Evolutionary conservation across 192 early-diverging fungal genomes (phyloP).

Genomic region (Radiomyces spectabilis): DNA sequence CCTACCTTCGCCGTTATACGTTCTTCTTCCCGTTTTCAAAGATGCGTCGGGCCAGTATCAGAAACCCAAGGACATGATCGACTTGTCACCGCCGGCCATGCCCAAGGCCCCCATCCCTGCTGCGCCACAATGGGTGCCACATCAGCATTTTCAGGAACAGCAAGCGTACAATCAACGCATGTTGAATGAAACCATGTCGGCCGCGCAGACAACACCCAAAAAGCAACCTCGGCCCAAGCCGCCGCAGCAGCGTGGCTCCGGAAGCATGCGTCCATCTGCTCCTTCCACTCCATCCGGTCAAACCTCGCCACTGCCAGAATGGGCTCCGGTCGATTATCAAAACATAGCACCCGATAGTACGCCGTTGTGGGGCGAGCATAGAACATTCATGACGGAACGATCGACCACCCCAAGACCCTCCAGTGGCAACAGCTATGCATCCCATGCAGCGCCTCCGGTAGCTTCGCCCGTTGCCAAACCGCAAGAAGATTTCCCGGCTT

Average conservation of each 20-base stretch:
- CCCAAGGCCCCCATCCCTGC: neutral
- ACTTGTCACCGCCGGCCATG: neutral
- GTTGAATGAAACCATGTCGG: neutral
- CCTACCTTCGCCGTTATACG: neutral
- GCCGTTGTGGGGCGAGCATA: neutral
- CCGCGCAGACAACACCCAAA: neutral
- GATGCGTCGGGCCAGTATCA: neutral
- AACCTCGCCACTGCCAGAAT: too few relatives aligned
- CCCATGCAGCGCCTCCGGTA: neutral
- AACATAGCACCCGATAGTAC: conserved; percentile 1
- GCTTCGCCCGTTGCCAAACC: neutral
- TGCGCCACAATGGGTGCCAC: neutral
- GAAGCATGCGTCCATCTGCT: neutral
- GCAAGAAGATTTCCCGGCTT: neutral
- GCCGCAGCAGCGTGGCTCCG: neutral
- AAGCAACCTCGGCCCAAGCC: neutral
- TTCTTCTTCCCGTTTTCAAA: conserved; percentile 10
- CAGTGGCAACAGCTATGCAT: neutral
- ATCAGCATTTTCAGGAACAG: neutral
- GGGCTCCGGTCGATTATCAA: neutral
- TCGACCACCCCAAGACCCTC: neutral
- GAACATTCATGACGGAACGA: neutral
- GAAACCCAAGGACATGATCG: conserved; percentile 2
- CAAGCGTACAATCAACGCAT: neutral
- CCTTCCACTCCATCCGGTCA: too few relatives aligned